phyloP scores from a whole-genome alignment of 148 eudicot species.

The Vaccinium macrocarpon region DNA sequence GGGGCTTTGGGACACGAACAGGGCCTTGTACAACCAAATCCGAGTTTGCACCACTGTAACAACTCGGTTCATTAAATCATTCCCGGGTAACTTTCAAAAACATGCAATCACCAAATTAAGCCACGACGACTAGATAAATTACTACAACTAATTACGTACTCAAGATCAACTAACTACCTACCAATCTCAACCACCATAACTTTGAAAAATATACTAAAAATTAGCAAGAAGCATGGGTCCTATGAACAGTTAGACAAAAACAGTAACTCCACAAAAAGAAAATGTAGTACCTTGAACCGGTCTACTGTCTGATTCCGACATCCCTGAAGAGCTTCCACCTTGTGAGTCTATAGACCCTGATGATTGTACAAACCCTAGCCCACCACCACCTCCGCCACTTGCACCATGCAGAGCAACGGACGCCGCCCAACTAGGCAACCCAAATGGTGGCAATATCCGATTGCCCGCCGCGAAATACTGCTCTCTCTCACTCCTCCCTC shows the following conservation, averaged over 20 bases:
- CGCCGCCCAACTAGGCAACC: conserved; percentile 31
- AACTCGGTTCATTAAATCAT: no score
- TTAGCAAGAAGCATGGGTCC: not conserved
- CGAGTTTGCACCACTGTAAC: no score
- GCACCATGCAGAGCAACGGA: conserved; percentile 19
- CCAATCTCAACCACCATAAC: not conserved
- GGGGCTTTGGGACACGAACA: no score
- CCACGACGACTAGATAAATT: not conserved
- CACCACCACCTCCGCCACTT: conserved; percentile 28
- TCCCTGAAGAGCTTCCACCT: conserved; percentile 70
- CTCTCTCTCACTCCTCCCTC: conserved; percentile 53
- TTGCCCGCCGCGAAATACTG: conserved; percentile 31
- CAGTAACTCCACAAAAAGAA: not conserved
- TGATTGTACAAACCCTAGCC: not conserved
- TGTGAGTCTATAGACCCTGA: conserved; percentile 61
- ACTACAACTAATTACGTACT: not conserved
- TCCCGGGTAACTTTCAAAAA: not conserved
- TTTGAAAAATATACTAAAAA: not conserved
- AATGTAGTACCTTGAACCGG: conserved; percentile 51
- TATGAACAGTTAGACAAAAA: not conserved
- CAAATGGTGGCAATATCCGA: conserved; percentile 28
- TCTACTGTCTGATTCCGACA: conserved; percentile 65
- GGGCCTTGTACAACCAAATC: no score
- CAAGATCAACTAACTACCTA: not conserved
- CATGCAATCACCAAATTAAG: not conserved